Evolutionary conservation across 73 alveolate genomes (phyloP).

Genomic region (Durusdinium trenchii): DNA sequence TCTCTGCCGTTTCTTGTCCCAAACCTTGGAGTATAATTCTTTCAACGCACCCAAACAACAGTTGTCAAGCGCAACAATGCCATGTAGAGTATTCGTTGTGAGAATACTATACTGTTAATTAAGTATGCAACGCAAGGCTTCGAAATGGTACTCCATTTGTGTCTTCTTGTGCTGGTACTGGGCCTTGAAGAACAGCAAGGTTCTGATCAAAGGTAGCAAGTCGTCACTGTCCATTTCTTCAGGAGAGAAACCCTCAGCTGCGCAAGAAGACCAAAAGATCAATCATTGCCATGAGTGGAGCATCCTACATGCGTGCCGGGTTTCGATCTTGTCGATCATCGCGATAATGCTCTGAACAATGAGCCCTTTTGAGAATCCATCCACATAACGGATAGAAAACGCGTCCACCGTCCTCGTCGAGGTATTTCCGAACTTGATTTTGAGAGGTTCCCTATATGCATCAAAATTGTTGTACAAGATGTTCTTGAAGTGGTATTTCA

Average conservation of each 20-base stretch:
- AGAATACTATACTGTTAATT: not conserved
- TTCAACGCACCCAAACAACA: not conserved
- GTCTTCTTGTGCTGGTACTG: not conserved
- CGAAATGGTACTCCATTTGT: not conserved
- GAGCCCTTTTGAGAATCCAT: conserved; percentile 8
- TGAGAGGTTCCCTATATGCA: not conserved
- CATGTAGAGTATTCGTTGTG: not conserved
- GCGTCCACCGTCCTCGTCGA: not conserved
- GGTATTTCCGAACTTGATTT: not conserved
- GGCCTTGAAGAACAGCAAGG: not conserved
- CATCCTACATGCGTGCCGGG: not conserved
- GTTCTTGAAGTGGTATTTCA: not conserved
- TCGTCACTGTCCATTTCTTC: conserved; percentile 4
- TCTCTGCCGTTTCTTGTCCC: conserved; percentile 50
- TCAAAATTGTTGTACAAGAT: not conserved
- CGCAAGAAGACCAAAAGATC: not conserved
- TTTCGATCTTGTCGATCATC: not conserved
- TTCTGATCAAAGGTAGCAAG: not conserved
- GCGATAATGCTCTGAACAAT: not conserved
- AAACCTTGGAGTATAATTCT: not conserved
- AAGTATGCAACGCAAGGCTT: not conserved
- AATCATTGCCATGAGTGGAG: not conserved
- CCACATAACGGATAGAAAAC: not conserved
- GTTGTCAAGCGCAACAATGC: not conserved
- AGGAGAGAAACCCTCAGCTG: not conserved